Evolutionary conservation across 169 alveolate species (phyloP).

Genomic region (Eimeria falciformis): DNA sequence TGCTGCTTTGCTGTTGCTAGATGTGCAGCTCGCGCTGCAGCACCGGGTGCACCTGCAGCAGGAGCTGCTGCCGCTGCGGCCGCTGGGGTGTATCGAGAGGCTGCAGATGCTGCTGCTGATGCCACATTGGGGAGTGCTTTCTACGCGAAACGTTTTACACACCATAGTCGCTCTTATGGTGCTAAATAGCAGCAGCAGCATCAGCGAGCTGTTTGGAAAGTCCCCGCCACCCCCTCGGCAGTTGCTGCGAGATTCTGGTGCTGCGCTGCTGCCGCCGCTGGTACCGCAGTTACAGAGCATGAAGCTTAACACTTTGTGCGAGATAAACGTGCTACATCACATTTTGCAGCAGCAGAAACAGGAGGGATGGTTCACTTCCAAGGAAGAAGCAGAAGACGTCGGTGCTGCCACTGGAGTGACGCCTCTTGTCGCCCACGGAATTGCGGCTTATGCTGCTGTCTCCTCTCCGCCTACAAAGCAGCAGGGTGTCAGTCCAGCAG

Average conservation of each 20-base stretch:
- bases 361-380: slow-evolving; percentile 7
- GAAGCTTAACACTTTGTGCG: neutral
- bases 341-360: slow-evolving; percentile 36
- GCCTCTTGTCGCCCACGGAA: slow-evolving; percentile 17
- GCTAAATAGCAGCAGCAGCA: slow-evolving; percentile 48
- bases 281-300: slow-evolving; percentile 28
- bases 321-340: slow-evolving; percentile 25
- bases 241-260: slow-evolving; percentile 52
- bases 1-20: slow-evolving; percentile 63
- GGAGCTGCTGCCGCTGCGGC: slow-evolving; percentile 47
- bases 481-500: slow-evolving; percentile 58
- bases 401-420: neutral
- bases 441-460: slow-evolving; percentile 25
- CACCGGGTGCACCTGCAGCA: slow-evolving; percentile 54
- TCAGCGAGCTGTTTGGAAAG: slow-evolving; percentile 31
- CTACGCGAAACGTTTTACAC: slow-evolving; percentile 56
- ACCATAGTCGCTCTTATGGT: slow-evolving; percentile 48
- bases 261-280: slow-evolving; percentile 66
- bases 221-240: slow-evolving; percentile 36
- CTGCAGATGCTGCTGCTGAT: slow-evolving; percentile 63
- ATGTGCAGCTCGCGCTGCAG: slow-evolving; percentile 68
- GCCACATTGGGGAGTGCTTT: slow-evolving; percentile 40
- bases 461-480: neutral
- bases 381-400: slow-evolving; percentile 30
- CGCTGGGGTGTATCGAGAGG: slow-evolving; percentile 19